These are phyloP conservation scores for Penicillium egyptiacum DNA, from an alignment of 495 filamentous ascomycete genomes.

Conservation along the genomic window DNA sequence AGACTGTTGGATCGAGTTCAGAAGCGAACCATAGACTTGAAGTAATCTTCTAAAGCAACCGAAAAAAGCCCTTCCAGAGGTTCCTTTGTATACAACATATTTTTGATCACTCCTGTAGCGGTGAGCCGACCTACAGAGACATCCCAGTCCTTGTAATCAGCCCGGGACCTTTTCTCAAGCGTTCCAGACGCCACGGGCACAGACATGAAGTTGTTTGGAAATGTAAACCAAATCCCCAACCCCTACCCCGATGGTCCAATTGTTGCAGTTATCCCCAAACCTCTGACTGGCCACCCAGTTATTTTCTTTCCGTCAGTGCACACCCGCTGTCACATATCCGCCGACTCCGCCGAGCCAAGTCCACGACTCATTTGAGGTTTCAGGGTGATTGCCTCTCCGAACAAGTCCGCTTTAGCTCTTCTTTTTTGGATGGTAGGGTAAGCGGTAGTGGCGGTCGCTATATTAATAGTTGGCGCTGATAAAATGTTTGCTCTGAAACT, in stretches of 20 bases:
- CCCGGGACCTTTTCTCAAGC: background rate
- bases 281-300: conserved; percentile 7
- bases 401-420: conserved; percentile 17
- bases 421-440: conserved; percentile 12
- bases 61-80: background rate
- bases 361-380: conserved; percentile 25
- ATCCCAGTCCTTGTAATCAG: background rate
- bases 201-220: background rate
- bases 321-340: conserved; percentile 28
- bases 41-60: conserved; percentile 5
- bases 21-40: conserved; percentile 1
- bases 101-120: conserved; percentile 2
- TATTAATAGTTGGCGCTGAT: conserved; percentile 2
- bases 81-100: background rate
- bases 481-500: conserved; percentile 15
- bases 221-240: background rate
- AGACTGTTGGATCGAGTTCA: background rate
- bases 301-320: conserved; percentile 5
- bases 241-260: conserved; percentile 3
- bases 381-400: conserved; percentile 31
- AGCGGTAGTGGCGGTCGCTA: conserved; percentile 17
- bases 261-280: background rate
- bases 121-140: conserved; percentile 2
- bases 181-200: conserved; percentile 6
- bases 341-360: conserved; percentile 11